Base-by-base conservation (phyloP, 2,329 filamentous ascomycete species). In the Fusarium nisikadoi region DNA sequence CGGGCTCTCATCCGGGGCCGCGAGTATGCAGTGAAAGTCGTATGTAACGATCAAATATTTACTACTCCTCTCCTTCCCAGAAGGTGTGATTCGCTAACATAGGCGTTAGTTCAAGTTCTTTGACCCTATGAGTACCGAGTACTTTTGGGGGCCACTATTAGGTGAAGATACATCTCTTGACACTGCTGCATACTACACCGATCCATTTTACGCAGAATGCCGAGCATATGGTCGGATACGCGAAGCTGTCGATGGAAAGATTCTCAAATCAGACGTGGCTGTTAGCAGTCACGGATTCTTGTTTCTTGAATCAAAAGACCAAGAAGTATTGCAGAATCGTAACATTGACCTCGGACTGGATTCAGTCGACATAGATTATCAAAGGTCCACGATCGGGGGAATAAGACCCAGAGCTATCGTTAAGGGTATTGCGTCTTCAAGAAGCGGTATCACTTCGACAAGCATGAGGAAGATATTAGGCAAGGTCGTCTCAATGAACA, bases 151-250 rank as follows among this genome's bases (percentile, higher is more conserved):
- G 5, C 70, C 67, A 23, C 17, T 68, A 2, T 5, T 75, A 14
- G 68, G 67, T 35, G 35, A 67, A 46, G 58, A 74, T 11, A 64
- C 64, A 5, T 29, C 62, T 9, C 31, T 68, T 17, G 53, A 74
- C 11, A 65, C 50, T 4, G 67, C 52, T 13, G 64, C 73, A 9
- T 76, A 65, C 43, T 76, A 75, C 31, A 75, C 64, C 54, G 74
- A 75, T 29, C 74, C 74, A 11, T 76, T 75, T 36, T 76, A 62
- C 39, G 59, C 61, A 16, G 73, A 76, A 62, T 75, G 73, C 39
- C 67, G 74, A 45, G 74, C 74, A 11, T 74, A 75, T 36, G 73
- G 71, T 12, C 65, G 62, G 20, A 70, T 75, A 8, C 38, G 52
- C 5, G 58, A 71, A 16, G 59, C 57, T 10, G 20, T 36, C 7